These are phyloP conservation scores for Neurospora sp. DNA, from an alignment of 495 filamentous ascomycete genomes.

Conservation along the genomic window DNA sequence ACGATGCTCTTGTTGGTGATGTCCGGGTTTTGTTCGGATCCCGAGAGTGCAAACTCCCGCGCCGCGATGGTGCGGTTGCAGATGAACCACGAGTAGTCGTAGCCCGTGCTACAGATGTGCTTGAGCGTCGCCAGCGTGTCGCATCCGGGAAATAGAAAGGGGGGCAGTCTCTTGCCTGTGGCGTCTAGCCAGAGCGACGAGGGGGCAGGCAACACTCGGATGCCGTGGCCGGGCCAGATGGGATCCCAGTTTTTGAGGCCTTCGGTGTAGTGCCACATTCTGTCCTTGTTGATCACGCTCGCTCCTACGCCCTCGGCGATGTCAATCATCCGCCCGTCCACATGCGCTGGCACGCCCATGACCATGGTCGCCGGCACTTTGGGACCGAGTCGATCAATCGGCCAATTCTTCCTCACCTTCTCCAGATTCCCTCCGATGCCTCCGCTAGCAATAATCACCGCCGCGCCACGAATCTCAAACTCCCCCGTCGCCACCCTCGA, in stretches of 20 bases:
- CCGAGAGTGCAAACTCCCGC: conserved; percentile 42
- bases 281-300: conserved; percentile 38
- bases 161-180: conserved; percentile 38
- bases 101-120: conserved; percentile 41
- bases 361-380: conserved; percentile 38
- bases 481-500: conserved; percentile 25
- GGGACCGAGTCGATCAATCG: conserved; percentile 35
- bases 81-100: conserved; percentile 48
- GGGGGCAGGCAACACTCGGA: conserved; percentile 39
- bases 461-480: conserved; percentile 36
- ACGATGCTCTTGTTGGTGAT: conserved; percentile 41
- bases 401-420: conserved; percentile 40
- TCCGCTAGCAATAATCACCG: conserved; percentile 36
- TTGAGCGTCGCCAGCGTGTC: conserved; percentile 43
- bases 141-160: conserved; percentile 37
- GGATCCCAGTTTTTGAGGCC: conserved; percentile 42
- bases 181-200: conserved; percentile 46
- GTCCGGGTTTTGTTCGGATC: conserved; percentile 46
- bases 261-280: conserved; percentile 49
- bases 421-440: conserved; percentile 44
- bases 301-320: conserved; percentile 37
- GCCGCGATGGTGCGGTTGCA: conserved; percentile 40
- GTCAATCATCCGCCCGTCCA: conserved; percentile 43
- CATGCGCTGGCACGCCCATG: conserved; percentile 41
- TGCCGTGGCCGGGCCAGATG: conserved; percentile 44